A percentile compares a stretch with the other conserved stretches of the same genome.
Evolutionary conservation across 2,329 filamentous ascomycete genomes (phyloP).

Genomic region (Rachicladosporium sp.): DNA sequence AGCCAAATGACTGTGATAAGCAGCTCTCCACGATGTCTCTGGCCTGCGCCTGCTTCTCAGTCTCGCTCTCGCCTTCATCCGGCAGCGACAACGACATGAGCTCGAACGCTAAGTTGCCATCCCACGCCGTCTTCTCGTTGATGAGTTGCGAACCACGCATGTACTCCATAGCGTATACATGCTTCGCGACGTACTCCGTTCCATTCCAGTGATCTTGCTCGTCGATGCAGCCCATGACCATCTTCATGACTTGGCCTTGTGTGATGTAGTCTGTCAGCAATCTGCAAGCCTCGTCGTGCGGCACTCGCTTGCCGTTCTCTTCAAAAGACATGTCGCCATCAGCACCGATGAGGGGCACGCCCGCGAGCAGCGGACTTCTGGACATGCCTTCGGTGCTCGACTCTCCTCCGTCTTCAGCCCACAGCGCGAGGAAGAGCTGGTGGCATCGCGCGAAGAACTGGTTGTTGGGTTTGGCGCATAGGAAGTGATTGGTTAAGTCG

Average conservation of each 20-base stretch:
- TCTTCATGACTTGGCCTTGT: constrained; percentile 41
- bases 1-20: constrained; percentile 39
- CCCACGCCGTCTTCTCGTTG: constrained; percentile 41
- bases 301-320: constrained; percentile 22
- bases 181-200: constrained; percentile 37
- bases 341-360: constrained; percentile 27
- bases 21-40: constrained; percentile 41
- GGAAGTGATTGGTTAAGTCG: constrained; percentile 39
- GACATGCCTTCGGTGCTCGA: constrained; percentile 41
- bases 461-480: constrained; percentile 30
- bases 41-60: constrained; percentile 35
- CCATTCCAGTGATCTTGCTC: constrained; percentile 42
- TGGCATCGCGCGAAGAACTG: constrained; percentile 39
- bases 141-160: constrained; percentile 41
- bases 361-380: constrained; percentile 34
- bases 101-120: constrained; percentile 37
- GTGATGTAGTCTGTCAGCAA: constrained; percentile 46
- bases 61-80: constrained; percentile 28
- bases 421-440: constrained; percentile 39
- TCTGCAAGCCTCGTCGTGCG: constrained; percentile 24
- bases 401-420: constrained; percentile 35
- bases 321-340: constrained; percentile 8
- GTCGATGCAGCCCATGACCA: constrained; percentile 42
- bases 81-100: constrained; percentile 36
- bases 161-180: constrained; percentile 40